Evolutionary conservation across 345 rosid genomes (phyloP).

Genomic region (Acer yangbiense): DNA sequence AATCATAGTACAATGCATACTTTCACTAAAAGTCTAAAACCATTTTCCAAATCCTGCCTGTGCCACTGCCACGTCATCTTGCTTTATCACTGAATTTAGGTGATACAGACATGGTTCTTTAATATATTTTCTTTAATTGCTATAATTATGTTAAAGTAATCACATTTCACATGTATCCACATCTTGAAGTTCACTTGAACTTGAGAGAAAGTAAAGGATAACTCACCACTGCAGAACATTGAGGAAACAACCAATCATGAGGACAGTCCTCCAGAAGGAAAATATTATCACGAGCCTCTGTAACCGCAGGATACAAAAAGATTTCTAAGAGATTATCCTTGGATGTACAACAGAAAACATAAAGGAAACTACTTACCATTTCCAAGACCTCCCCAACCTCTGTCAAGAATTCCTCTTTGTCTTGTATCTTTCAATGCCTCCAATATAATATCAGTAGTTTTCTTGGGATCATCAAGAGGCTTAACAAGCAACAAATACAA

Average conservation of each 20-base stretch:
- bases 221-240: conserved; percentile 93
- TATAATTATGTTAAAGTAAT: background rate
- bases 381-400: conserved; percentile 98
- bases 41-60: background rate
- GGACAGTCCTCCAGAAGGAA: conserved; percentile 93
- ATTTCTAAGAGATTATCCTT: conserved; percentile 2
- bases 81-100: conserved; percentile 4
- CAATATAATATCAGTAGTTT: conserved; percentile 71
- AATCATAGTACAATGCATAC: background rate
- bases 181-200: background rate
- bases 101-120: background rate
- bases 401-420: conserved; percentile 92
- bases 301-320: conserved; percentile 49
- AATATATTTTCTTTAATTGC: background rate
- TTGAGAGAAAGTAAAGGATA: background rate
- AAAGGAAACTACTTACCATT: conserved; percentile 53
- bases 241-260: conserved; percentile 99
- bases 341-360: background rate
- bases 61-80: too few species aligned
- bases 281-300: conserved; percentile 64
- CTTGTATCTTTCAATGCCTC: conserved; percentile 81
- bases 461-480: conserved; percentile 94
- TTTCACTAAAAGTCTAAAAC: background rate
- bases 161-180: background rate
- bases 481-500: conserved; percentile 35